These are phyloP conservation scores for Auricularia sp. DNA, from an alignment of 768 basidiomycete genomes.

Conservation along the genomic window DNA sequence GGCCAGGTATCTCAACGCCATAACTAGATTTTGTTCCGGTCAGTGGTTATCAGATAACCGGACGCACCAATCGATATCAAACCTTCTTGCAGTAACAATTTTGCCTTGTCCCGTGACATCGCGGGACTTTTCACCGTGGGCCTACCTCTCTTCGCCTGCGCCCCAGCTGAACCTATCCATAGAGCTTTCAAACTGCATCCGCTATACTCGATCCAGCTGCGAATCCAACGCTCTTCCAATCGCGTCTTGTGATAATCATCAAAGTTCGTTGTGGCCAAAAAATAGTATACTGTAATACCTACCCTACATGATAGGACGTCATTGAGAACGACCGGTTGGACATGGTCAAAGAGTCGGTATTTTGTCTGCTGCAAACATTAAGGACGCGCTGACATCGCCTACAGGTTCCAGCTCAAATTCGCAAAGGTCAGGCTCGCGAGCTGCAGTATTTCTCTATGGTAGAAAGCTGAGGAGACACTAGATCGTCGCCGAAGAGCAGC, in stretches of 20 bases:
- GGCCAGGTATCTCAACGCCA: no score
- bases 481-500: conserved; percentile 54
- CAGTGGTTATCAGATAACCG: neutral
- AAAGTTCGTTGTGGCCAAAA: conserved; percentile 28
- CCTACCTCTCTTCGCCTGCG: conserved; percentile 17
- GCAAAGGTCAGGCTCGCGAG: neutral
- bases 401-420: neutral
- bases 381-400: neutral
- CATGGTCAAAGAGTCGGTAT: conserved; percentile 44
- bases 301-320: conserved; percentile 37
- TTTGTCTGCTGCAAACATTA: neutral
- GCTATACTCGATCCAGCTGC: conserved; percentile 44
- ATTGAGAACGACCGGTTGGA: conserved; percentile 50
- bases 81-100: conserved; percentile 62
- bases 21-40: neutral
- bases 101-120: conserved; percentile 50
- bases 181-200: conserved; percentile 13
- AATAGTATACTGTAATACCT: neutral
- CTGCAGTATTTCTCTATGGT: no score
- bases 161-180: neutral
- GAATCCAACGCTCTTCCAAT: conserved; percentile 50
- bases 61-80: neutral
- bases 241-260: conserved; percentile 50
- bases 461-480: conserved; percentile 9
- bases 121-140: conserved; percentile 49